Evolutionary conservation across 2,329 filamentous ascomycete genomes (phyloP).

Genomic region (Diaporthe destruens): DNA sequence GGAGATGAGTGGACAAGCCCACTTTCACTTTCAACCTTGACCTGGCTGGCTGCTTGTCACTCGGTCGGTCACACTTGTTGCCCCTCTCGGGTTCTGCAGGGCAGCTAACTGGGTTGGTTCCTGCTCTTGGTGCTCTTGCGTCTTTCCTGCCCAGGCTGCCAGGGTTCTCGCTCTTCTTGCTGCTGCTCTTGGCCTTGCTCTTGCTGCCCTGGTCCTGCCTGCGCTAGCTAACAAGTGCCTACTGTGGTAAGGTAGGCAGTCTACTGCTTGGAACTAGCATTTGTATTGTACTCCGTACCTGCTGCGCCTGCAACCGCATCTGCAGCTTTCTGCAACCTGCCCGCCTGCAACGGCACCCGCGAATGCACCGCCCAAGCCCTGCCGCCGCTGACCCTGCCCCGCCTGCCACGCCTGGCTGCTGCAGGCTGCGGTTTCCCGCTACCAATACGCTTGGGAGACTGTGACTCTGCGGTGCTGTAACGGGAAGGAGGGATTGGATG

Average conservation of each 20-base stretch:
- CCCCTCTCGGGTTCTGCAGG: not conserved
- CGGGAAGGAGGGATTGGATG: conserved; percentile 32
- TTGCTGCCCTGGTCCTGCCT: too few species aligned
- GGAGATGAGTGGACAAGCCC: conserved; percentile 31
- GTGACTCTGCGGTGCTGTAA: conserved; percentile 17
- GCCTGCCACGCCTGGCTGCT: not conserved
- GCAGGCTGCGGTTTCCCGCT: conserved; percentile 14
- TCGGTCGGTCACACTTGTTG: conserved; percentile 9
- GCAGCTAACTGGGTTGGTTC: too few species aligned
- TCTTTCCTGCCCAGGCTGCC: too few species aligned
- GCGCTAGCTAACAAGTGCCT: too few species aligned
- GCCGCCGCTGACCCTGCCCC: too few species aligned
- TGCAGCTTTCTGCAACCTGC: not conserved
- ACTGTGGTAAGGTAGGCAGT: too few species aligned
- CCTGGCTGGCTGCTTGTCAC: not conserved
- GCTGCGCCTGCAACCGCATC: not conserved
- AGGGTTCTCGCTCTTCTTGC: too few species aligned
- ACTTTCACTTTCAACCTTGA: conserved; percentile 21
- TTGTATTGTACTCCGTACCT: not conserved
- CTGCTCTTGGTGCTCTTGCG: too few species aligned
- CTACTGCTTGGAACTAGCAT: not conserved
- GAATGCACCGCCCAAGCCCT: not conserved
- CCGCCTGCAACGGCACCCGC: not conserved
- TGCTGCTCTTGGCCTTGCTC: too few species aligned
- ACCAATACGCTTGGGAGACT: conserved; percentile 18